Percentiles rank a stretch among this genome's conserved stretches.
Conservation (phyloP, 2,329 filamentous ascomycete species). For the Colletotrichum sp. region DNA sequence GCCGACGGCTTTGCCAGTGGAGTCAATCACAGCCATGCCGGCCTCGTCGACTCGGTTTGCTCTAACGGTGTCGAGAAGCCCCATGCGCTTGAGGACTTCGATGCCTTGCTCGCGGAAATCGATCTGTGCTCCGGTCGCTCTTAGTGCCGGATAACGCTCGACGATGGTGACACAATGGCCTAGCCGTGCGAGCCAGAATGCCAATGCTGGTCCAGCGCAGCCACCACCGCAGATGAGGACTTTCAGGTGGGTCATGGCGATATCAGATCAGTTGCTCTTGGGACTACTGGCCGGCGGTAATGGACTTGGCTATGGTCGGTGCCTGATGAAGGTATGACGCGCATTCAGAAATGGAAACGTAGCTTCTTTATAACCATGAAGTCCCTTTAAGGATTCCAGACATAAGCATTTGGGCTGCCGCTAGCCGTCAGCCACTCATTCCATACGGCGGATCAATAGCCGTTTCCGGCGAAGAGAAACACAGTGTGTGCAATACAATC, state of each 20-base stretch:
- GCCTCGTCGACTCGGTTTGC: conserved; percentile 48
- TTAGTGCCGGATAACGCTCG: conserved; percentile 44
- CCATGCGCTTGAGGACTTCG: conserved; percentile 56
- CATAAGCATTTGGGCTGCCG: neutral
- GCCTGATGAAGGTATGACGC: no score
- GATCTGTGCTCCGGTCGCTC: conserved; percentile 55
- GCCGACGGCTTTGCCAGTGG: conserved; percentile 29
- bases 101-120: conserved; percentile 59
- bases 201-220: conserved; percentile 47
- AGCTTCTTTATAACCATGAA: neutral
- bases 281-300: no score
- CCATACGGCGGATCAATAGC: neutral
- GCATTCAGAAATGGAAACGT: no score
- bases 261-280: neutral
- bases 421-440: neutral
- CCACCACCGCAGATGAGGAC: conserved; percentile 41
- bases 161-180: conserved; percentile 46
- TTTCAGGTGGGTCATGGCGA: conserved; percentile 12
- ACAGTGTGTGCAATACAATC: no score
- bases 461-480: neutral
- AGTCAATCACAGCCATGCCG: conserved; percentile 49
- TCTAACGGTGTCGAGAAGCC: conserved; percentile 48
- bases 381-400: neutral
- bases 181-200: conserved; percentile 50
- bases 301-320: no score